phyloP scores from a whole-genome alignment of 257 asterid genomes.

The Capsicum chinense region DNA sequence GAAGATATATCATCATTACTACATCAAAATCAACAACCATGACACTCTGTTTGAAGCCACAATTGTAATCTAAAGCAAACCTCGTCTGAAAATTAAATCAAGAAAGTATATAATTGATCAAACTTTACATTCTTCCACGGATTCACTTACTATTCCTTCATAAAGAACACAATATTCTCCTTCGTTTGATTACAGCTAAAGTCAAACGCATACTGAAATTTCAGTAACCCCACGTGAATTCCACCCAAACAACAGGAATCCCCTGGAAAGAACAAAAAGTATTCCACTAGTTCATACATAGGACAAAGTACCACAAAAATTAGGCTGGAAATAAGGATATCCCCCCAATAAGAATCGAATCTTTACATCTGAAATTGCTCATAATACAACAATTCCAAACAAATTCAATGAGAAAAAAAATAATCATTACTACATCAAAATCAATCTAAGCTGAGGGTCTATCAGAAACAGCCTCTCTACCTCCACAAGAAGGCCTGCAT shows the following conservation, averaged over 20 bases:
- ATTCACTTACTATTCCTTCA: slow-evolving; percentile 34
- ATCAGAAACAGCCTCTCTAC: no score
- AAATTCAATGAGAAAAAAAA: not conserved
- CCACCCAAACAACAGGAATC: not conserved
- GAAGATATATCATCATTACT: not conserved
- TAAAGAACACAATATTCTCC: not conserved
- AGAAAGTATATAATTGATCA: not conserved
- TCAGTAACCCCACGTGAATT: not conserved
- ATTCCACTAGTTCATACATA: not conserved
- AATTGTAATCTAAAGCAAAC: not conserved
- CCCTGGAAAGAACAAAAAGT: not conserved
- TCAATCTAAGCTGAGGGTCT: not conserved
- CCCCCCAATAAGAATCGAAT: not conserved
- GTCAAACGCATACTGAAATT: not conserved
- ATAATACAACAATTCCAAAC: not conserved
- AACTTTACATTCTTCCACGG: not conserved
- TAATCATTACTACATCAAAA: slow-evolving; percentile 15
- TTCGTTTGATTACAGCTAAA: not conserved
- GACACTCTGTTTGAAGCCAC: not conserved
- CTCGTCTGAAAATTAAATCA: not conserved
- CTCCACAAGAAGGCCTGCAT: no score
- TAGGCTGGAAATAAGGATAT: not conserved
- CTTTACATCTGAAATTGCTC: not conserved
- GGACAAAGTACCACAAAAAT: not conserved
- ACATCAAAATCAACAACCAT: not conserved